Conservation (phyloP, 306 rosid species). For the Citrullus mucosospermus region DNA sequence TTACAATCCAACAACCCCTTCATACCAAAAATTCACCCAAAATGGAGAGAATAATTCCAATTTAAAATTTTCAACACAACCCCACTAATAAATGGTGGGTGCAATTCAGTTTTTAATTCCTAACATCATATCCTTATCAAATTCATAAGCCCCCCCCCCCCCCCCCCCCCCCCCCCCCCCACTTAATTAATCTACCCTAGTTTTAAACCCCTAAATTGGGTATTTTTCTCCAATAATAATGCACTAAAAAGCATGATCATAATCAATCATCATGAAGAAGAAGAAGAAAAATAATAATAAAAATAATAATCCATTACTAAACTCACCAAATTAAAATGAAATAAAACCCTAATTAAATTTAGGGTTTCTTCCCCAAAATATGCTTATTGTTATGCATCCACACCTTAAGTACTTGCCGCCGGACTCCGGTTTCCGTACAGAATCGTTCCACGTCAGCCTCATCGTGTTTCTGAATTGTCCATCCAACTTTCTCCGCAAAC, state of each 20-base stretch:
- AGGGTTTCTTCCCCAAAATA: slow-evolving; percentile 82
- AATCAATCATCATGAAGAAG: not conserved
- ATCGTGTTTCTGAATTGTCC: slow-evolving; percentile 82
- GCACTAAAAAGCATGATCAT: not conserved
- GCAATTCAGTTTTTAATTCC: not conserved
- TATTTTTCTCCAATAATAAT: not conserved
- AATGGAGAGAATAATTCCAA: not conserved
- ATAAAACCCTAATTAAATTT: not conserved
- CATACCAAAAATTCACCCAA: not conserved
- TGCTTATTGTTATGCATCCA: slow-evolving; percentile 97
- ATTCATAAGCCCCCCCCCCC: not conserved
- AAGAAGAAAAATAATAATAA: not conserved
- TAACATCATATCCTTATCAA: not conserved
- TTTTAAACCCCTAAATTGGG: not conserved
- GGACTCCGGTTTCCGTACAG: slow-evolving; percentile 36
- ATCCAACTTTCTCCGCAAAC: slow-evolving; percentile 62
- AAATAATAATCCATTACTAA: not conserved
- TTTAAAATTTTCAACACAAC: not conserved
- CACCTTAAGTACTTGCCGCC: slow-evolving; percentile 66
- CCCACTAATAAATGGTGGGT: not conserved
- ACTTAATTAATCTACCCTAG: not conserved
- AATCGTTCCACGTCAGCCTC: slow-evolving; percentile 59
- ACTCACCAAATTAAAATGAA: not conserved
- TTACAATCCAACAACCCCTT: not conserved
- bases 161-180: too few relatives aligned